phyloP scores from a whole-genome alignment of 108 stramenopile species.

The Cyclotella baltica region DNA sequence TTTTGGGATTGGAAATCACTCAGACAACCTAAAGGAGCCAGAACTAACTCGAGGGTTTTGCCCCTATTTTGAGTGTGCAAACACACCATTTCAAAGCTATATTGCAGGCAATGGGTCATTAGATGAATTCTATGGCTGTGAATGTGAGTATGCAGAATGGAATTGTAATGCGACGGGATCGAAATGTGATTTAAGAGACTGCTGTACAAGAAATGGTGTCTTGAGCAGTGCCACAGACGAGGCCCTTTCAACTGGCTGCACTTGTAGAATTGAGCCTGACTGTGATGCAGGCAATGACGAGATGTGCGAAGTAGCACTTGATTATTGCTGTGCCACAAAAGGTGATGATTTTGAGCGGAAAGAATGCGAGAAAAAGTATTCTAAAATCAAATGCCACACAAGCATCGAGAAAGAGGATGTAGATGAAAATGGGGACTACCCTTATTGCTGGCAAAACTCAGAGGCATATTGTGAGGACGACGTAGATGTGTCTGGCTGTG shows the following conservation, averaged over 20 bases:
- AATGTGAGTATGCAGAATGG: conserved; percentile 4
- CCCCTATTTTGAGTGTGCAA: conserved; percentile 10
- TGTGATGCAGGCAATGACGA: conserved; percentile 10
- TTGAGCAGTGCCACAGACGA: not conserved
- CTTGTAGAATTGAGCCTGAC: conserved; percentile 4
- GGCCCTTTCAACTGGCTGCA: not conserved
- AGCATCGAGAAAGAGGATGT: not conserved
- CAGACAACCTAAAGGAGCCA: too few species aligned
- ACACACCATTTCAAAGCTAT: not conserved
- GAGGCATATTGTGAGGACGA: not conserved
- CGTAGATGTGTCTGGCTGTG: not conserved
- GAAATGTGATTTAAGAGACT: not conserved
- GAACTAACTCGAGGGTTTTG: too few species aligned
- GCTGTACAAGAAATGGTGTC: not conserved
- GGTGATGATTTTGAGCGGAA: not conserved
- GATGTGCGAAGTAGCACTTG: conserved; percentile 1
- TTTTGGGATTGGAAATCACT: conserved; percentile 1
- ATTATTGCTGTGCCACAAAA: conserved; percentile 11
- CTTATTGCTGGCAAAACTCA: not conserved
- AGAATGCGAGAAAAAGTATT: conserved; percentile 1
- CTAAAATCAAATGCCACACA: not conserved
- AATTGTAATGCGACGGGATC: not conserved
- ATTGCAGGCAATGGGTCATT: not conserved
- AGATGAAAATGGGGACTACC: conserved; percentile 9
- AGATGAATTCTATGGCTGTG: conserved; percentile 1